A percentile compares a stretch with the other conserved stretches of the same genome.
Evolutionary conservation across 139 green algal species (phyloP).

Genomic region (Chlorella vulgaris): DNA sequence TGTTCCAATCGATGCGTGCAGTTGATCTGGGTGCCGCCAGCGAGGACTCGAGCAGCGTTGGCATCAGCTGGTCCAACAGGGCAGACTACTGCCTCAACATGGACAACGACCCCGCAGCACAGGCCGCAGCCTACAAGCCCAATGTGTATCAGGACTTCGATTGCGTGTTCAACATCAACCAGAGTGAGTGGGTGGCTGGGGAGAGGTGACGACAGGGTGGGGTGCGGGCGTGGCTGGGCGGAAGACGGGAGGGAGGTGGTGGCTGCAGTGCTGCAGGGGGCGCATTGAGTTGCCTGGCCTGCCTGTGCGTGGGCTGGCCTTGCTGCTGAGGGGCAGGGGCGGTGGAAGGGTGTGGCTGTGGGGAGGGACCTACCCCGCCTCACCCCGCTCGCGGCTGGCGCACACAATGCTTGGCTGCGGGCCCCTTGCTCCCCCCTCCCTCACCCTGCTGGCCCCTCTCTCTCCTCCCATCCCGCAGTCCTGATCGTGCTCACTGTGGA

Average conservation of each 20-base stretch:
- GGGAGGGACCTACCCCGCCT: too few relatives aligned
- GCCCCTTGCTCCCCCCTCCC: background rate
- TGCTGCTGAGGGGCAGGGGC: too few relatives aligned
- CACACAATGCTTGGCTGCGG: background rate
- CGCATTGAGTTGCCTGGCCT: too few relatives aligned
- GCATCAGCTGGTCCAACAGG: slow-evolving; percentile 50
- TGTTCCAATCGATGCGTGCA: background rate
- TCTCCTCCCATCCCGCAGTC: slow-evolving; percentile 10
- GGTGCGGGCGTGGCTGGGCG: background rate
- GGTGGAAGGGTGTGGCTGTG: too few relatives aligned
- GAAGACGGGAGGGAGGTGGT: too few relatives aligned
- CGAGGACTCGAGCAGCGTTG: slow-evolving; percentile 27
- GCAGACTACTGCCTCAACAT: slow-evolving; percentile 46
- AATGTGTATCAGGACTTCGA: slow-evolving; percentile 64
- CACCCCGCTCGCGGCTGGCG: too few relatives aligned
- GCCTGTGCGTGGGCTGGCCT: too few relatives aligned
- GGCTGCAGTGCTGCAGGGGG: too few relatives aligned
- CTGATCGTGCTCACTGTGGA: slow-evolving; percentile 42
- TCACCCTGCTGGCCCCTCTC: background rate
- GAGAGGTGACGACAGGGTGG: background rate
- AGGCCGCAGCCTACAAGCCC: slow-evolving; percentile 9
- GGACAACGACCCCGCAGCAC: slow-evolving; percentile 7
- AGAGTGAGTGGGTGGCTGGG: background rate
- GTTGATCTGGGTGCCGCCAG: slow-evolving; percentile 71
- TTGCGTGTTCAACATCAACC: slow-evolving; percentile 72